Conservation (phyloP, 495 filamentous ascomycete species). For the Penicillium argentinense region DNA sequence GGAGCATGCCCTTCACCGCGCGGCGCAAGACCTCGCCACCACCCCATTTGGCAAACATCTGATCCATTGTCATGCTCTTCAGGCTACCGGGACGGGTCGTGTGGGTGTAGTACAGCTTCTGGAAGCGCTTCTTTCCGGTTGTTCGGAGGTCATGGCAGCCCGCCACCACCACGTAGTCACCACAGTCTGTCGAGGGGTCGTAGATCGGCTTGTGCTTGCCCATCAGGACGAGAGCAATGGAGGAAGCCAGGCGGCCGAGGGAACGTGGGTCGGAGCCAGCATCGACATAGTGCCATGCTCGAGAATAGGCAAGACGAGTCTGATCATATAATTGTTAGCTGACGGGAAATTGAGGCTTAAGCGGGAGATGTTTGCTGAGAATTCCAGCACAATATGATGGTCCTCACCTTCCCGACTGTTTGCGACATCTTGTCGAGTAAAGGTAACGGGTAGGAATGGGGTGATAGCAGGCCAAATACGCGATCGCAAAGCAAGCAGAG, state of each 20-base stretch:
- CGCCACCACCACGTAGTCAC: slow-evolving; percentile 95
- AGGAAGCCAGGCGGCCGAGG: slow-evolving; percentile 86
- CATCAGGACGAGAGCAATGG: slow-evolving; percentile 91
- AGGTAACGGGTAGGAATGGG: not conserved
- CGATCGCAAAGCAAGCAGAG: slow-evolving; percentile 6
- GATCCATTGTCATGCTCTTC: slow-evolving; percentile 89
- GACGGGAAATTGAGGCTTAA: not conserved
- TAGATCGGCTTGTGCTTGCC: slow-evolving; percentile 99
- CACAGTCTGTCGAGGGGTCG: slow-evolving; percentile 94
- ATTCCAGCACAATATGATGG: too few species aligned
- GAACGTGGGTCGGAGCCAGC: slow-evolving; percentile 56
- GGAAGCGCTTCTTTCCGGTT: slow-evolving; percentile 86
- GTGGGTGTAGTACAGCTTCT: slow-evolving; percentile 95
- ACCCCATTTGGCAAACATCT: slow-evolving; percentile 89
- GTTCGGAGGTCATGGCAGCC: slow-evolving; percentile 82
- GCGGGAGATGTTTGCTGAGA: too few species aligned
- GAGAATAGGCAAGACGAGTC: slow-evolving; percentile 95
- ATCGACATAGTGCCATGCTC: slow-evolving; percentile 87
- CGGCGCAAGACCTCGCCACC: slow-evolving; percentile 90
- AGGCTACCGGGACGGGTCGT: slow-evolving; percentile 86
- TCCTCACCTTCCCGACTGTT: slow-evolving; percentile 46
- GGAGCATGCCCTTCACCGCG: slow-evolving; percentile 94
- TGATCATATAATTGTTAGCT: slow-evolving; percentile 31
- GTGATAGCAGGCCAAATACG: slow-evolving; percentile 1
- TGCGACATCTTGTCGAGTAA: slow-evolving; percentile 41